Evolutionary conservation across 495 filamentous ascomycete species (phyloP).

Genomic region (Amniculicola lignicola): DNA sequence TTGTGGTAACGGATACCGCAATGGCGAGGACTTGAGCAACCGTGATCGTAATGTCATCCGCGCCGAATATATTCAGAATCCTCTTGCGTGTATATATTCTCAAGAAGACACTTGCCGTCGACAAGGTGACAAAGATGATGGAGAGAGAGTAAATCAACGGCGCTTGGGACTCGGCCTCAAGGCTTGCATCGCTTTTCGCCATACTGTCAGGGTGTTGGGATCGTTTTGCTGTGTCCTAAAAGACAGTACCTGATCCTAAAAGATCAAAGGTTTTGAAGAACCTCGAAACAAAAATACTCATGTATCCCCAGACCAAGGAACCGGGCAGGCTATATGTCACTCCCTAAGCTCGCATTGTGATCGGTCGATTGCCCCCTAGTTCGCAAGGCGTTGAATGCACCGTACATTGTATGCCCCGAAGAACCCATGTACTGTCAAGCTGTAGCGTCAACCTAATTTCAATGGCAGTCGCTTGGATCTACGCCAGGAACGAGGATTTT

Average conservation of each 20-base stretch:
- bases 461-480: slow-evolving; percentile 8
- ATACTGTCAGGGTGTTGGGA: neutral
- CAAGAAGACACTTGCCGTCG: slow-evolving; percentile 11
- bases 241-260: too few relatives aligned
- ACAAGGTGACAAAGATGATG: slow-evolving; percentile 20
- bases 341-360: neutral
- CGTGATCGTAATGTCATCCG: slow-evolving; percentile 18
- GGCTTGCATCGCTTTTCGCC: neutral
- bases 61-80: slow-evolving; percentile 4
- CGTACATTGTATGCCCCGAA: slow-evolving; percentile 3
- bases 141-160: slow-evolving; percentile 16
- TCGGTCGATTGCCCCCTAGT: neutral
- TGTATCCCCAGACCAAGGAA: neutral
- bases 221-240: neutral
- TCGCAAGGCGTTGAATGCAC: neutral
- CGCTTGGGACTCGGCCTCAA: slow-evolving; percentile 3
- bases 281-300: neutral
- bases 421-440: neutral
- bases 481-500: neutral
- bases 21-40: slow-evolving; percentile 24
- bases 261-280: too few relatives aligned
- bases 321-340: neutral
- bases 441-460: slow-evolving; percentile 12
- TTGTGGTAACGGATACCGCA: slow-evolving; percentile 19
- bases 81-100: slow-evolving; percentile 11